Evolutionary conservation across 805 yeast genomes (phyloP), one percentile per base, ranked within the genome.

Genomic region (Candida silvicultrix): DNA sequence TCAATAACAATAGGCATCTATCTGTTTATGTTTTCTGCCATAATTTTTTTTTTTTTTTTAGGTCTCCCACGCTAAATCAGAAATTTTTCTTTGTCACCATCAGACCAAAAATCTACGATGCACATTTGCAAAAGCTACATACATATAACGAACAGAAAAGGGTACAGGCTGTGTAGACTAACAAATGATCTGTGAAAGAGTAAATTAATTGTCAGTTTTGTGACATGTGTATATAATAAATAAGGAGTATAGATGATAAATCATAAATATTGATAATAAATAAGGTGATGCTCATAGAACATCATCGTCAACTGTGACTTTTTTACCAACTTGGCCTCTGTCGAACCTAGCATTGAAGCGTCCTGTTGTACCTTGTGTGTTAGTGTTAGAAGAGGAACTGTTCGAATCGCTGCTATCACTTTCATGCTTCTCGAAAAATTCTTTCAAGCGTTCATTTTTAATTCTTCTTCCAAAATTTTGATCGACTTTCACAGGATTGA

Each of bases 301-400:
- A 7, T 14, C 21, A 4, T 55, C 60, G 34, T 53, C 56, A 9
- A 54, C 52, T 25, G 49, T 46, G 11, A 69, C 64, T 43, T 66
- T 69, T 50, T 64, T 66, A 4, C 73, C 73, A n/a, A 68, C 70
- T 20, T 55, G 52, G 5, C 68, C 65, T 47, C 73, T 65, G 44
- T 68, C 73, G 45, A 68, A 69, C 49, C 66, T 61, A 18, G 66
- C 66, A 42, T 68, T 70, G 38, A 67, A 68, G 12, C 31, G 31
- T 28, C 14, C 9, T 15, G 4, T 18, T 31, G 16, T 15, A 31
- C 18, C 18, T 31, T 62, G 58, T 18, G 56, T 50, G 12, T 59
- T 14, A 1, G 39, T 20, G 2, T 47, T 32, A 6, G 14, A 18
- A 18, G 37, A 8, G 1, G 35, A 23, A 31, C 22, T 32, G 15